A percentile compares a stretch with the other conserved stretches of the same genome.
These are phyloP conservation scores for Colletotrichum phormii DNA, from an alignment of 2,329 filamentous ascomycete genomes.

Conservation along the genomic window DNA sequence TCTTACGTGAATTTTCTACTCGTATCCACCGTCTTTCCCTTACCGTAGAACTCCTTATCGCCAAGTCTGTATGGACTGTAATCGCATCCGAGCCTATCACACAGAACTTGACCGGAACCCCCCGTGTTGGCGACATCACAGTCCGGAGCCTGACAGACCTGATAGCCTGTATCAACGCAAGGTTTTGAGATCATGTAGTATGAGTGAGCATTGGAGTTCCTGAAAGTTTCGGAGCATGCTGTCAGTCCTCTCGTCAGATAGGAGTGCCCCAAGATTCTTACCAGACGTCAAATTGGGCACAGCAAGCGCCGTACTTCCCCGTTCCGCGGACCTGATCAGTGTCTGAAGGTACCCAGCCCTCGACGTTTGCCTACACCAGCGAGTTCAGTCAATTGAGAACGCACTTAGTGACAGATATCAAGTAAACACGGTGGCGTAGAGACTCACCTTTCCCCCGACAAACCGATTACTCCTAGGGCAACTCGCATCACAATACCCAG, in stretches of 20 bases:
- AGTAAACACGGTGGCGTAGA: too few relatives aligned
- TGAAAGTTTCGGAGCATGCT: neutral
- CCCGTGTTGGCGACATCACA: conserved; percentile 57
- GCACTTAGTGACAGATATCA: too few relatives aligned
- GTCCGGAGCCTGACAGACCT: conserved; percentile 15
- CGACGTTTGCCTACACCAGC: conserved; percentile 48
- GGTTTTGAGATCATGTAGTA: conserved; percentile 41
- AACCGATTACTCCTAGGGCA: conserved; percentile 59
- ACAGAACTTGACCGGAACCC: conserved; percentile 59
- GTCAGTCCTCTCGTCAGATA: neutral
- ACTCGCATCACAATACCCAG: conserved; percentile 63
- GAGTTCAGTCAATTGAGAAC: neutral
- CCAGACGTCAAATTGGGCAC: conserved; percentile 70
- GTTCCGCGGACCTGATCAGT: conserved; percentile 63
- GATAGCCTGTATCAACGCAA: conserved; percentile 5
- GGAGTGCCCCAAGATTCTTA: conserved; percentile 45
- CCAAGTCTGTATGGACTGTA: conserved; percentile 74
- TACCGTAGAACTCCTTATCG: conserved; percentile 69
- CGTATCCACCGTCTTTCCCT: conserved; percentile 67
- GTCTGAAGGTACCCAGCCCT: conserved; percentile 57
- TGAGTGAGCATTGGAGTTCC: conserved; percentile 65
- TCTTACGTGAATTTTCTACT: conserved; percentile 60
- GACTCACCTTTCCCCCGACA: conserved; percentile 53
- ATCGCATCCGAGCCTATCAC: conserved; percentile 74
- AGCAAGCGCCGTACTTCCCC: conserved; percentile 64